Base-by-base conservation (phyloP, 2,329 filamentous ascomycete species). In the Orbilia ellipsospora region DNA sequence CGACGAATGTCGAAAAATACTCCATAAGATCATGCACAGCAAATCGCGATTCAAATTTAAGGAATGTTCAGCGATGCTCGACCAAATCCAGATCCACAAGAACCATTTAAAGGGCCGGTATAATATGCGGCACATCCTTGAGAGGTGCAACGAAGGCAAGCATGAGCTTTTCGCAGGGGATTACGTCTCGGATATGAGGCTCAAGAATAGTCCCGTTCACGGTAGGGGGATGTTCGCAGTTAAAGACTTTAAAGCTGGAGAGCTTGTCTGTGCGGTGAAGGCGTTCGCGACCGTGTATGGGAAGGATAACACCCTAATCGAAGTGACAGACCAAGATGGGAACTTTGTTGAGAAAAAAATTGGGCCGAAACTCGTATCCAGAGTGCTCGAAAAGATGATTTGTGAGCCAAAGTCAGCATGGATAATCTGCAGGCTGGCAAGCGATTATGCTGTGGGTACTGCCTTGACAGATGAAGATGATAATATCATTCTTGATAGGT, bases 11-110 rank as follows among this genome's bases (percentile, higher is more conserved):
- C 59, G 61, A 26, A 50, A 52, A 12, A 16, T 65, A 2, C 50
- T 69, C 13, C 45, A 69, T 16, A 48, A 28, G 12, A 67, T 75
- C n/a, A 69, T 75, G 59, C 45, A 62, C 8, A 36, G 36, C 28
- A 12, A 18, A 13, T 48, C 57, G 15, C 48, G 50, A 5, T 75
- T 36, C 40, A 75, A 75, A n/a, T 75, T 75, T 65, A 65, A 65
- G 31, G 72, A 75, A 54, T 69, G 59, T 10, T 55, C 57, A 0
- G 56, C 26, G 13, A 36, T 75, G 13, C 64, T 65, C 7, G 44
- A 56, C 1, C 64, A 69, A 28, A 18, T 65, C 15, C 48, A 59
- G 44, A 55, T 7, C 13, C 18, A 56, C 12, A 10, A 36, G 20
- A 16, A 13, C 4, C 36, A 69, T n/a, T 7, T 54, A 2, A 16